Base-by-base conservation (phyloP, 352 stramenopile species). In the Phytophthora pseudosyringae region DNA sequence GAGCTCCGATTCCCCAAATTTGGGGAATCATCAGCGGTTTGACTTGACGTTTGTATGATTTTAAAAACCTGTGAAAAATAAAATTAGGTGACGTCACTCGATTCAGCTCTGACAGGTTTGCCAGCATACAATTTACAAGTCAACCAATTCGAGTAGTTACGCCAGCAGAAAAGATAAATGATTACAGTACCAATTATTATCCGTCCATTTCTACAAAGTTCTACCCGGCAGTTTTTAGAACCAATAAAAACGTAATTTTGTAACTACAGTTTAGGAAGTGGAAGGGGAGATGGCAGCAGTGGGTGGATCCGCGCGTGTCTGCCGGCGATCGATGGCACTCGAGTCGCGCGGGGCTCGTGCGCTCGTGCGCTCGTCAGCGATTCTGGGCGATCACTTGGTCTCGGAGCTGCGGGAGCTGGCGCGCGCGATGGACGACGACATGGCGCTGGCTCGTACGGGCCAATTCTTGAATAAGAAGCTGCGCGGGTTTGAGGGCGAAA, bases 281-380 rank as follows among this genome's bases (percentile, higher is more conserved):
- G 21, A 21, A 21, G 21, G 21, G 21, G 21, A 21, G 21, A 21
- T 67, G 59, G 49, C 36, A 54, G 26, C 40, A 28, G 7, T 69
- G 60, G 60, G 47, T 69, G 15, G 47, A 64, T 43, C 28, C 50
- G 12, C 44, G 36, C 9, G 59, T 68, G 26, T 16, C 35, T 39
- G 46, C 18, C 3, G 15, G 21, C 33, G 35, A 41, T 36, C 61
- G 61, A 3, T 69, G 61, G 61, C 60, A 69, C 47, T 69, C 60
- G 4, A 33, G 21, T 25, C 18, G 41, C 28, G 29, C 31, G 18
- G 61, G 38, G 15, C 11, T 48, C 9, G 41, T 49, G 15, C 46
- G 15, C 11, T 48, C 9, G 41, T 49, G 15, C 46, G 45, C 3
- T 59, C 52, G 4, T 13, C 26, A 12, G 18, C 21, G 16, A 29